Evolutionary conservation across 2,329 filamentous ascomycete genomes (phyloP), one percentile per base, ranked within the genome.

Genomic region (Ophiocordyceps unilateralis): DNA sequence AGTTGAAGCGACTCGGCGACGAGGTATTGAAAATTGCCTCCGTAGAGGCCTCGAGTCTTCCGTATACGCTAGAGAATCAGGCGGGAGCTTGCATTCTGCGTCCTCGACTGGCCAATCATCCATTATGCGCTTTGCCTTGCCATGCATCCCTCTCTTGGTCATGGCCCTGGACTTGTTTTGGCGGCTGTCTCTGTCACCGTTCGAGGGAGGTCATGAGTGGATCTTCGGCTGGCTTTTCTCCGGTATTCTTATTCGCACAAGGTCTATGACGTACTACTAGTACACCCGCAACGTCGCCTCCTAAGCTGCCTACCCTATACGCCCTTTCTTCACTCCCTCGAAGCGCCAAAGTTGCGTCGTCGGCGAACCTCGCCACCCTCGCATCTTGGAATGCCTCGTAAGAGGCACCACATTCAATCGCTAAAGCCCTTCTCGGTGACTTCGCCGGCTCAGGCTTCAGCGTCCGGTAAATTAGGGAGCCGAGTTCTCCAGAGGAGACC

Each of bases 361-460:
- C 36, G 6, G 7, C 20, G 5, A 39, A 14, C 36, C 19, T 38
- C 11, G 36, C 36, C 20, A 22, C 19, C 36, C 14, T 22, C 20
- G 20, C 30, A 21, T 6, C 26, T 34, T 55, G 62, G 59, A 47
- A 80, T 80, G 76, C 72, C 76, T 60, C 79, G 78, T 66, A 79
- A 78, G 68, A 67, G 72, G 58, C 68, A 72, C 44, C 64, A 68
- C 50, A 53, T 59, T 51, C 65, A 64, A 53, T 74, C 70, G 52
- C 72, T 74, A 49, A 79, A 78, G 57, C 74, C 74, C 50, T 68
- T 62, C 51, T 70, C 69, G 47, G 70, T 72, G 51, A 67, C 72
- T 49, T 65, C 68, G 43, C 67, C 68, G 46, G 46, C 51, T 41
- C 48, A 48, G 41, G 47, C 53, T 41, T 46, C 59, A 36, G 54